Evolutionary conservation across 2,329 filamentous ascomycete species (phyloP).

Genomic region (Arthrobotrys megalospora): DNA sequence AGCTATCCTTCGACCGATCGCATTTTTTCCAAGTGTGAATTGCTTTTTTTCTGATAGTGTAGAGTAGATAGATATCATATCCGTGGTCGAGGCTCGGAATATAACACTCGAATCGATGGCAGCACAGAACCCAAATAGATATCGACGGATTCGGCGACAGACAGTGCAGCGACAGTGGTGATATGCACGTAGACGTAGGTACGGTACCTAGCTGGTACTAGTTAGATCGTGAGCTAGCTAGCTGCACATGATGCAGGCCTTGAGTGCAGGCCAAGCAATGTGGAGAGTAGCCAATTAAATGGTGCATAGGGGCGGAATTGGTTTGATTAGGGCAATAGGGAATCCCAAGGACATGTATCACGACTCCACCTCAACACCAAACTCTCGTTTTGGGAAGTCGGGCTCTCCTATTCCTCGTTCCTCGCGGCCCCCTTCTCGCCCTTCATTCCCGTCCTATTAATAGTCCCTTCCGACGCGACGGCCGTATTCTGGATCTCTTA

Average conservation of each 20-base stretch:
- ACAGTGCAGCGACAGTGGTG: no score
- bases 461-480: slow-evolving; percentile 43
- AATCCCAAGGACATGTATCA: slow-evolving; percentile 18
- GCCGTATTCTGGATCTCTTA: slow-evolving; percentile 2
- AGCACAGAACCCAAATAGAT: background rate
- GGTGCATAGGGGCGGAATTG: slow-evolving; percentile 8
- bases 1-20: no score
- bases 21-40: background rate
- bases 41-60: background rate
- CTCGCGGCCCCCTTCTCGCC: slow-evolving; percentile 13
- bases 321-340: slow-evolving; percentile 39
- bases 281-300: slow-evolving; percentile 37
- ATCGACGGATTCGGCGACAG: background rate
- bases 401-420: slow-evolving; percentile 38
- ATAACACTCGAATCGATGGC: background rate
- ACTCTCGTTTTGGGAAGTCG: slow-evolving; percentile 41
- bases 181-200: slow-evolving; percentile 32
- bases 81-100: background rate
- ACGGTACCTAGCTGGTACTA: slow-evolving; percentile 1
- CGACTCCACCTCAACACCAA: slow-evolving; percentile 38
- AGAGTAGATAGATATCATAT: background rate
- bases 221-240: slow-evolving; percentile 8
- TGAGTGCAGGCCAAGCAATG: slow-evolving; percentile 24
- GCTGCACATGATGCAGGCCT: slow-evolving; percentile 38
- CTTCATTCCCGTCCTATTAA: slow-evolving; percentile 22